These are phyloP conservation scores for Typha latifolia DNA, from an alignment of 176 grass and related monocot species.

Conservation along the genomic window DNA sequence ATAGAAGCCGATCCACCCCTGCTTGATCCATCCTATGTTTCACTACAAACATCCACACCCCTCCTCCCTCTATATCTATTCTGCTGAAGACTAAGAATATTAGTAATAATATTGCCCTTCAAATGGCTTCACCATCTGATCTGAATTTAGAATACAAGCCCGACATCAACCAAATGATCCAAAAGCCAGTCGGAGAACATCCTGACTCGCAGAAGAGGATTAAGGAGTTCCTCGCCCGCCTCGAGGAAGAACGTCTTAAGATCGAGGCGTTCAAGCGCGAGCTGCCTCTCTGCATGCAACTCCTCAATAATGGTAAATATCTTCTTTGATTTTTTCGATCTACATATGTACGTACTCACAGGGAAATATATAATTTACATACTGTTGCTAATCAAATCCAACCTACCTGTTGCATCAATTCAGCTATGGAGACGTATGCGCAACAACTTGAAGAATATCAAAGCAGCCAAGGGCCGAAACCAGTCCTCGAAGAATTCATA, in stretches of 20 bases:
- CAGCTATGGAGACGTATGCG: slow-evolving; percentile 81
- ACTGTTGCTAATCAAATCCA: neutral
- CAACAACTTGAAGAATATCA: slow-evolving; percentile 71
- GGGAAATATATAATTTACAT: neutral
- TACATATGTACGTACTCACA: too few relatives aligned
- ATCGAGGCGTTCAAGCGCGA: slow-evolving; percentile 99
- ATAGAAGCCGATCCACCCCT: slow-evolving; percentile 48
- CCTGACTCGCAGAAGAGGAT: slow-evolving; percentile 50
- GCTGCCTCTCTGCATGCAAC: slow-evolving; percentile 94
- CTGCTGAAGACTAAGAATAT: neutral
- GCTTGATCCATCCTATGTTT: slow-evolving; percentile 40
- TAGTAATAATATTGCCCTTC: neutral
- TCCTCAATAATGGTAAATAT: slow-evolving; percentile 68
- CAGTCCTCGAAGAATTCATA: slow-evolving; percentile 89
- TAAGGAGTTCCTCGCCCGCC: slow-evolving; percentile 59
- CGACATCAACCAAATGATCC: slow-evolving; percentile 21
- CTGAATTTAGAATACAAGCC: slow-evolving; percentile 89
- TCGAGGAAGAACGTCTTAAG: slow-evolving; percentile 90
- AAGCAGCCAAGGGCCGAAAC: slow-evolving; percentile 46
- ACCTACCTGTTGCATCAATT: neutral
- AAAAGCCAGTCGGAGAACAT: slow-evolving; percentile 33
- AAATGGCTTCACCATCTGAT: slow-evolving; percentile 79
- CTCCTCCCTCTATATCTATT: neutral
- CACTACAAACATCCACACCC: neutral
- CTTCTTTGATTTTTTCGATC: neutral